Base-by-base conservation (phyloP, 371 early-diverging fungal genomes). In the Rhizopus stolonifer region DNA sequence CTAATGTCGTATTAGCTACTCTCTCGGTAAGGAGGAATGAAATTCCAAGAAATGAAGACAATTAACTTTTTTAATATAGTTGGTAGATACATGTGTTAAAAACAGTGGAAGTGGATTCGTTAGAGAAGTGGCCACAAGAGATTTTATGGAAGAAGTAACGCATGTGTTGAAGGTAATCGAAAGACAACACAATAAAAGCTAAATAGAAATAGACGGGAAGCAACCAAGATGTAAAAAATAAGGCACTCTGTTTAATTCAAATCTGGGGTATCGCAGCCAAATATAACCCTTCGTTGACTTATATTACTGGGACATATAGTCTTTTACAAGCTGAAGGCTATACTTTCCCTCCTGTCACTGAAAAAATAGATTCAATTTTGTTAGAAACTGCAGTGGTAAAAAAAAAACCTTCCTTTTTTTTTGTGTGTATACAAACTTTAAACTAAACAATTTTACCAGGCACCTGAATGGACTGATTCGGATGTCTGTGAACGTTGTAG, bases 401-500 rank as follows among this genome's bases (percentile, higher is more conserved):
- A 46, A 24, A 10, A 13, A 9, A 24, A 15, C 23, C 19, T 29
- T 24, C 43, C 13, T 32, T 29, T 39, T 3, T 15, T 2, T 11
- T 51, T n/a, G n/a, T n/a, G n/a, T n/a, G n/a, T n/a, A n/a, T n/a
- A n/a, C n/a, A 14, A 11, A n/a, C 10, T 50, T 2, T 23, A 9
- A 26, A 19, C 38, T 13, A 10, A 3, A 39, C 10, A 8, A n/a
- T 26, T 13, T 23, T n/a, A 31, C 19, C 50, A 91, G 91, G 93
- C 96, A 13, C 97, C 98, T 29, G 96, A 93, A 63, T 98, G 98
- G 97, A 85, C 91, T 10, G 96, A 97, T 64, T 89, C 90, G 25
- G 89, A 92, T 58, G 86, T 89, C 3, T 98, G 98, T 72, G 91
- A 88, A 76, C 84, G 98, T 34, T 98, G 98, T 70, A 80, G 97